Conservation (phyloP, 2,329 filamentous ascomycete species). For the Colletotrichum sp. region DNA sequence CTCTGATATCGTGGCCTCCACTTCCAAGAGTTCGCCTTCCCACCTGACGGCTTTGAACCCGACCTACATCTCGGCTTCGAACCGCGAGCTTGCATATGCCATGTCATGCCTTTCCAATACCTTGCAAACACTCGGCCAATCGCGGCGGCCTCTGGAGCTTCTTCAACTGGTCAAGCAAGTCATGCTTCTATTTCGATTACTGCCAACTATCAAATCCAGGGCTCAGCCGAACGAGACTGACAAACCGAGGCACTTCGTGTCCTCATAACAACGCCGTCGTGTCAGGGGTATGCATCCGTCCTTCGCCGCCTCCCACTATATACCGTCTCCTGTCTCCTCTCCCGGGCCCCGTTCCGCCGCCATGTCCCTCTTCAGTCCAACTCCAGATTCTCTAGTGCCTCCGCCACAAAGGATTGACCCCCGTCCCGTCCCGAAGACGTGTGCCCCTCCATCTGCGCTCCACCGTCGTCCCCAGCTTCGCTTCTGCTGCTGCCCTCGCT, state of each 20-base stretch:
- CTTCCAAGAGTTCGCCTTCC: neutral
- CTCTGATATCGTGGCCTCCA: slow-evolving; percentile 7
- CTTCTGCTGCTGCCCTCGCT: slow-evolving; percentile 51
- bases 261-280: slow-evolving; percentile 1
- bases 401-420: slow-evolving; percentile 23
- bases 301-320: neutral
- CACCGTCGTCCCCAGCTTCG: slow-evolving; percentile 41
- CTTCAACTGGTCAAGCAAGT: neutral
- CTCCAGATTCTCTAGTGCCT: slow-evolving; percentile 26
- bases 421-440: slow-evolving; percentile 2
- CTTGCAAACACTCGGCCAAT: neutral
- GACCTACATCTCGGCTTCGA: neutral
- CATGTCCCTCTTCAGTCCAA: slow-evolving; percentile 21
- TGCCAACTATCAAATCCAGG: neutral
- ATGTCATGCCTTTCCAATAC: neutral
- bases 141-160: neutral
- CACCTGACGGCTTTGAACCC: neutral
- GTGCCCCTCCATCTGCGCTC: neutral
- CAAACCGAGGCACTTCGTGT: neutral
- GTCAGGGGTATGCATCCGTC: slow-evolving; percentile 3
- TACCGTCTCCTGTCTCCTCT: neutral
- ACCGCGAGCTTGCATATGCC: slow-evolving; percentile 17
- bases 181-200: neutral
- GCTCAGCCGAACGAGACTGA: neutral
- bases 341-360: neutral